phyloP scores from a whole-genome alignment of 108 stramenopile genomes.

The Parmales sp. region DNA sequence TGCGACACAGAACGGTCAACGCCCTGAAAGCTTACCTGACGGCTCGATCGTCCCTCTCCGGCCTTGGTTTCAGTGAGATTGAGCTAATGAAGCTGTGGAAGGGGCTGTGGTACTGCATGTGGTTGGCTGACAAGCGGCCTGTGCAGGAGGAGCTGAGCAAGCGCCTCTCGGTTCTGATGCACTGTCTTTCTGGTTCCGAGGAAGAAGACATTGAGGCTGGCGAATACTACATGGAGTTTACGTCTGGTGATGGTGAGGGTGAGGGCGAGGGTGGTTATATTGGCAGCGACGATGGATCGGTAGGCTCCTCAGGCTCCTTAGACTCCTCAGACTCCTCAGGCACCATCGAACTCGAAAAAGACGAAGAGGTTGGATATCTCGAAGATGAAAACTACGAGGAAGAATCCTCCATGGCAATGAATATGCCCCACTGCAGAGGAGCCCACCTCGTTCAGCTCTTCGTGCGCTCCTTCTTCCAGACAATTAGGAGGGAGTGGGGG shows the following conservation, averaged over 20 bases:
- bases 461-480: slow-evolving; percentile 68
- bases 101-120: slow-evolving; percentile 79
- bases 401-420: slow-evolving; percentile 17
- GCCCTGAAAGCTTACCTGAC: too few relatives aligned
- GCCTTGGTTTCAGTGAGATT: slow-evolving; percentile 57
- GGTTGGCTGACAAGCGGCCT: slow-evolving; percentile 74
- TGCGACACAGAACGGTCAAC: too few relatives aligned
- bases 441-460: slow-evolving; percentile 70
- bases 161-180: background rate
- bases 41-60: background rate
- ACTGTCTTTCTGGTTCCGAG: background rate
- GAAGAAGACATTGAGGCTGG: slow-evolving; percentile 24
- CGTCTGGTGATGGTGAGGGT: slow-evolving; percentile 20
- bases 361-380: slow-evolving; percentile 12
- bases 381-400: slow-evolving; percentile 34
- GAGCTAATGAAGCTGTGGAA: slow-evolving; percentile 88
- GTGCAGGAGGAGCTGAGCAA: slow-evolving; percentile 64
- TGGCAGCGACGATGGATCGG: background rate
- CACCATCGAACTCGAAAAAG: slow-evolving; percentile 16
- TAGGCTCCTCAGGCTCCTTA: too few relatives aligned
- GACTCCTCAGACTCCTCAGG: too few relatives aligned
- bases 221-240: slow-evolving; percentile 18
- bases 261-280: slow-evolving; percentile 13
- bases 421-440: slow-evolving; percentile 61
- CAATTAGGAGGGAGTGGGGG: slow-evolving; percentile 75